Conservation (phyloP, 805 yeast genomes). For the Brettanomyces anomalus region DNA sequence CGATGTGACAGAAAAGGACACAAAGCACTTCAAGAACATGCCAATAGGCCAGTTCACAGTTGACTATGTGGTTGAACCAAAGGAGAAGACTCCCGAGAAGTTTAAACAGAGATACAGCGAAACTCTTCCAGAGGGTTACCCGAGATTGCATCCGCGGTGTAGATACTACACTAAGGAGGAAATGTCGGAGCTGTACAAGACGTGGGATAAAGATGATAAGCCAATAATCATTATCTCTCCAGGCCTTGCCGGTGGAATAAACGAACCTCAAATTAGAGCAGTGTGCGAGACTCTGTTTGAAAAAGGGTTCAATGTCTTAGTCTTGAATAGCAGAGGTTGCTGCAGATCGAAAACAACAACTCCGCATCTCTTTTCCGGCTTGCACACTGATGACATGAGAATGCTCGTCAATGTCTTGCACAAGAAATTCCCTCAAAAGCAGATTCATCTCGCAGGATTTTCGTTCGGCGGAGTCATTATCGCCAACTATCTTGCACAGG, state of each 20-base stretch:
- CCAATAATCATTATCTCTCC: slow-evolving; percentile 60
- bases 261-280: slow-evolving; percentile 62
- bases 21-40: slow-evolving; percentile 11
- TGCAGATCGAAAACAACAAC: slow-evolving; percentile 65
- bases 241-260: slow-evolving; percentile 76
- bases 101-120: slow-evolving; percentile 24
- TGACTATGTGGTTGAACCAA: slow-evolving; percentile 35
- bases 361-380: slow-evolving; percentile 57
- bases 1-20: slow-evolving; percentile 20
- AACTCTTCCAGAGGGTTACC: slow-evolving; percentile 45
- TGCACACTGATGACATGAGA: slow-evolving; percentile 62
- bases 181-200: slow-evolving; percentile 24
- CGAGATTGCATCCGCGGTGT: slow-evolving; percentile 60
- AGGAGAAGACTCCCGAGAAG: slow-evolving; percentile 15
- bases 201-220: slow-evolving; percentile 28
- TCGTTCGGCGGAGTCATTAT: slow-evolving; percentile 66
- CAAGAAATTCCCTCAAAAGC: slow-evolving; percentile 48
- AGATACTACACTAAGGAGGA: slow-evolving; percentile 46
- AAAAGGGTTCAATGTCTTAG: slow-evolving; percentile 44
- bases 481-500: slow-evolving; percentile 65
- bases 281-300: slow-evolving; percentile 35
- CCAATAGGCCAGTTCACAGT: slow-evolving; percentile 35
- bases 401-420: slow-evolving; percentile 44
- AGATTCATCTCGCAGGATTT: slow-evolving; percentile 58
- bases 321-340: slow-evolving; percentile 67